phyloP scores from a whole-genome alignment of 2,329 filamentous ascomycete genomes.

The Fusarium tupiense region DNA sequence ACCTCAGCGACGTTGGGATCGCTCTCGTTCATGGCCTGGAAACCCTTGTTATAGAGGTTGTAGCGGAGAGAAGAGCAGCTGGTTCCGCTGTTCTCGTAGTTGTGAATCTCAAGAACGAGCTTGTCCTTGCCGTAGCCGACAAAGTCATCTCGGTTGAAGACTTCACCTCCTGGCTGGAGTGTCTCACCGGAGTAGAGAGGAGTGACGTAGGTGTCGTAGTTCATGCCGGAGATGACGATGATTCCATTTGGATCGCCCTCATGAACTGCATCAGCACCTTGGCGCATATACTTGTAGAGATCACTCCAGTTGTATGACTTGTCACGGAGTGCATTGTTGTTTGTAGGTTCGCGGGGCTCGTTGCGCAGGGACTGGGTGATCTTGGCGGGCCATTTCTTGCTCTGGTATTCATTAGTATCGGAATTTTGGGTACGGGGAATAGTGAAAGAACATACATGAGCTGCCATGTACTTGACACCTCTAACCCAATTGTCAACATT shows the following conservation, averaged over 20 bases:
- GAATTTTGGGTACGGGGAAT: accelerated
- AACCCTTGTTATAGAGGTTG: constrained; percentile 61
- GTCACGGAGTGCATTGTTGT: constrained; percentile 41
- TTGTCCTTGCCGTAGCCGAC: constrained; percentile 59
- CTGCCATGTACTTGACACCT: constrained; percentile 68
- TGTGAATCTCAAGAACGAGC: constrained; percentile 69
- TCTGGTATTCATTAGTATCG: neutral
- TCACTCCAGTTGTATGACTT: constrained; percentile 63
- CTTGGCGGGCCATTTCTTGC: constrained; percentile 25
- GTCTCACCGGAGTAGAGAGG: constrained; percentile 60
- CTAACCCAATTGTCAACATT: constrained; percentile 67
- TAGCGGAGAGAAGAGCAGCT: constrained; percentile 58
- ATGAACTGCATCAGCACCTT: constrained; percentile 61
- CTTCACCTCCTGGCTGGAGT: constrained; percentile 56
- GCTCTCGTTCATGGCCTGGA: constrained; percentile 58
- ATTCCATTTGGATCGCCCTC: constrained; percentile 60
- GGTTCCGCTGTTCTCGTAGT: constrained; percentile 63
- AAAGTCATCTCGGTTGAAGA: constrained; percentile 59
- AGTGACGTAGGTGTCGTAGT: constrained; percentile 64
- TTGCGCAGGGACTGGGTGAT: constrained; percentile 58
- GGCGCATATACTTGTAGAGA: constrained; percentile 62
- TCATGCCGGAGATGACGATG: constrained; percentile 69
- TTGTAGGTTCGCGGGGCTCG: constrained; percentile 59
- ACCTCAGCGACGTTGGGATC: constrained; percentile 50
- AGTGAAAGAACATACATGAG: constrained; percentile 54